Percentiles rank a stretch among this genome's conserved stretches.
Evolutionary conservation across 2,329 filamentous ascomycete genomes (phyloP).

Genomic region (Penicillium sp.): DNA sequence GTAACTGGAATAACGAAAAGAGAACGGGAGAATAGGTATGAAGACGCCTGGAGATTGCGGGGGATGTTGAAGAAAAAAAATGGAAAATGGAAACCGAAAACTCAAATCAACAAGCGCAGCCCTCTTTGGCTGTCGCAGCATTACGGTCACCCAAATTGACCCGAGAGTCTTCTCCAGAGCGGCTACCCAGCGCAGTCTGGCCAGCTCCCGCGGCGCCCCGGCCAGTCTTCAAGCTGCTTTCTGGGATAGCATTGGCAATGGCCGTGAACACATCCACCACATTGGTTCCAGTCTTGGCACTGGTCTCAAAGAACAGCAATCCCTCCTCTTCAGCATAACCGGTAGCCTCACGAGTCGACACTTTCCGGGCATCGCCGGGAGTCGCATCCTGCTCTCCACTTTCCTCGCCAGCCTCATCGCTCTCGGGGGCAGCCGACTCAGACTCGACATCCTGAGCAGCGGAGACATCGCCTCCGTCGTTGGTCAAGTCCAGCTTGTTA

Average conservation of each 20-base stretch:
- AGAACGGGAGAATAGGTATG: background rate
- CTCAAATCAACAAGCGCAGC: slow-evolving; percentile 74
- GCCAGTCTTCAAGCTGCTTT: slow-evolving; percentile 89
- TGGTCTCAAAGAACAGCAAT: slow-evolving; percentile 95
- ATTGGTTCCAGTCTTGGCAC: slow-evolving; percentile 92
- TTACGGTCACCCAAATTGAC: slow-evolving; percentile 78
- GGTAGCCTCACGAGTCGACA: slow-evolving; percentile 88
- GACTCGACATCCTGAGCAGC: slow-evolving; percentile 35
- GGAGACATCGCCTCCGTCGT: slow-evolving; percentile 51
- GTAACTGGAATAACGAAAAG: background rate
- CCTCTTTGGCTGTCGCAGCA: slow-evolving; percentile 78
- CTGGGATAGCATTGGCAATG: slow-evolving; percentile 96
- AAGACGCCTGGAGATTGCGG: slow-evolving; percentile 15
- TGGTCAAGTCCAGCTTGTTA: slow-evolving; percentile 91
- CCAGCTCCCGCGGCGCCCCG: slow-evolving; percentile 67
- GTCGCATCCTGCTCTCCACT: slow-evolving; percentile 61
- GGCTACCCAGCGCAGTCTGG: slow-evolving; percentile 56
- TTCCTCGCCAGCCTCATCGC: slow-evolving; percentile 49
- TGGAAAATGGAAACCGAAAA: background rate
- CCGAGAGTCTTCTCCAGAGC: slow-evolving; percentile 56
- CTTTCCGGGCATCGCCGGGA: slow-evolving; percentile 76
- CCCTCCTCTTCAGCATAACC: slow-evolving; percentile 93
- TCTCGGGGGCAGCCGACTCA: slow-evolving; percentile 32
- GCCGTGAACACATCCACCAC: slow-evolving; percentile 96
- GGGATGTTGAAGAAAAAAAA: slow-evolving; percentile 12